Base-by-base conservation (phyloP, 352 stramenopile genomes). In the Blastocystis sp. region DNA sequence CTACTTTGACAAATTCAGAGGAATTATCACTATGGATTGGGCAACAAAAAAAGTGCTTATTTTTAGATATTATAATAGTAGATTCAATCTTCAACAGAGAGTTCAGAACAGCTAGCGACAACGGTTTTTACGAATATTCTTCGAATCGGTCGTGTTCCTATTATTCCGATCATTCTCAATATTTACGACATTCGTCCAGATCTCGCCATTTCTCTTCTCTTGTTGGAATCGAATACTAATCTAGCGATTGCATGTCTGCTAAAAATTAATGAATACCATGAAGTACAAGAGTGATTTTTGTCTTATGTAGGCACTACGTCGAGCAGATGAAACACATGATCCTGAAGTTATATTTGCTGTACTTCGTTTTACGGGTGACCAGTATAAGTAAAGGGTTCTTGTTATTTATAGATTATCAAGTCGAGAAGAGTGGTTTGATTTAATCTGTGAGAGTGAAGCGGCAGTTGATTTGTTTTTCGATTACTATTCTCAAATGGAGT, bases 81-180 rank as follows among this genome's bases (percentile, higher is more conserved):
- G 73, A 84, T 84, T 43, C 73, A 64, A 53, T 43, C 64, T 13
- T 84, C 73, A 7, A 64, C 29, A 15, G 47, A 68, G 34, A 23
- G 18, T 37, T 84, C 73, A 18, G 73, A 84, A 26, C 29, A 59
- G 20, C 73, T 84, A 3, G 73, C 73, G n/a, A 47, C 73, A 11
- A 84, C 43, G 18, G 73, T 84, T 2, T 84, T 84, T 29, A 66
- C 73, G 1, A 84, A 84, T 37, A 84, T 84, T 53, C 59, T 84
- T 18, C 37, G 47, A 15, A 68, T 84, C 20, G 73, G 73, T 23
- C 47, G 53, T 2, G 73, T 84, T 13, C 73, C 73, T 8, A 84
- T 84, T 34, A 84, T 84, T 43, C 73, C 73, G 2, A 84, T 84
- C 45, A 84, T 84, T 45, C 73, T 84, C 73, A 84, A 84, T 26